Base-by-base conservation (phyloP, 148 eudicot genomes). In the Chenopodium quinoa region DNA sequence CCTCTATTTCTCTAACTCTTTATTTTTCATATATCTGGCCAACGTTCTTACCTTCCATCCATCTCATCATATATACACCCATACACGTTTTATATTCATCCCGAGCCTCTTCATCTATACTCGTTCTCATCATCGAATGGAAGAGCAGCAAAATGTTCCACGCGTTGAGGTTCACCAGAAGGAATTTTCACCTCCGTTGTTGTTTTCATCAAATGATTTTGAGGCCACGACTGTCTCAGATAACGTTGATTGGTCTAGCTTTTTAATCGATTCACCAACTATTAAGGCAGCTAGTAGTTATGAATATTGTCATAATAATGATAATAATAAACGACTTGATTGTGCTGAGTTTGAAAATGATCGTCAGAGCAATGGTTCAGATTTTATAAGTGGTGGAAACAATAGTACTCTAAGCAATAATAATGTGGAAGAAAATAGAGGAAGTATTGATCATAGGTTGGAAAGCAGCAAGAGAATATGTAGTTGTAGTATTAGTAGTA, bases 41-140 rank as follows among this genome's bases (percentile, higher is more conserved):
- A 82, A 82, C 85, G 78, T 78, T 83, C 80, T 82, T 68, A 83
- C 78, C 82, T 58, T 65, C 19, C n/a, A 25, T 22, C 73, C 72
- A n/a, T 78, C 25, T 73, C 31, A 56, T 27, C 17, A 27, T 50
- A 50, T 50, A 27, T 50, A 50, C 37, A 11, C 7, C 4, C 20
- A 3, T 25, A 44, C 75, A 12, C 44, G 23, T 40, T 25, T 27
- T 25, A 54, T 66, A 52, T 56, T 19, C 4, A 0, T 4, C 62
- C 2, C 62, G 62, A 1, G 5, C 17, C 62, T 56, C 60, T 56
- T 56, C 20, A 56, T 56, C 62, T 56, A 67, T 40, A 40, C 44
- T 40, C 44, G 44, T 0, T 40, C 44, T 40, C 44, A 40, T 40
- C 5, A 40, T 34, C 44, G 8, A 5, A 79, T 79, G 76, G 69